A percentile compares a stretch with the other conserved stretches of the same genome.
Evolutionary conservation across 495 filamentous ascomycete genomes (phyloP).

Genomic region (Melanomma pulvis-pyrius): DNA sequence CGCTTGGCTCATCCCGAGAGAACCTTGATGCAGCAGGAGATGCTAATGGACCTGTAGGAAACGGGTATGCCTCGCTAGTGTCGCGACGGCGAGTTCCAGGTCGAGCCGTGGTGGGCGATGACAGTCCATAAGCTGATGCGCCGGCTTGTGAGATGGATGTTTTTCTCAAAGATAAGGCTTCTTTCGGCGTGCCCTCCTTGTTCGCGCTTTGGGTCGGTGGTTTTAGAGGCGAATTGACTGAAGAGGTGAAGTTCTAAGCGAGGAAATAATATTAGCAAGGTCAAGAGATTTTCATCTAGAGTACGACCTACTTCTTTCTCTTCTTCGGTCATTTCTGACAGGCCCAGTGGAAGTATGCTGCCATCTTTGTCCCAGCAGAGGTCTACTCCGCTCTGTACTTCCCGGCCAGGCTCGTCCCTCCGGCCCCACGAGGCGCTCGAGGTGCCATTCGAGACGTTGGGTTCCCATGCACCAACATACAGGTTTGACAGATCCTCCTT

Average conservation of each 20-base stretch:
- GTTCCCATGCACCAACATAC: constrained; percentile 76
- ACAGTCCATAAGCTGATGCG: constrained; percentile 51
- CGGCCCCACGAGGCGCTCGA: constrained; percentile 75
- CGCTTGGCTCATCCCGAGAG: constrained; percentile 61
- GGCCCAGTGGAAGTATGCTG: constrained; percentile 67
- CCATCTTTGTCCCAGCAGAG: constrained; percentile 89
- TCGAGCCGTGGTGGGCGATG: constrained; percentile 68
- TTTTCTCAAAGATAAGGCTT: constrained; percentile 66
- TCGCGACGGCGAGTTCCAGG: constrained; percentile 79
- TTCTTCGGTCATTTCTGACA: constrained; percentile 76
- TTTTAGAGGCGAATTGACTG: constrained; percentile 92
- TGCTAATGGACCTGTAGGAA: constrained; percentile 57
- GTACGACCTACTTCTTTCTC: constrained; percentile 74
- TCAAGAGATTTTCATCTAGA: background rate
- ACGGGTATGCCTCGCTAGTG: constrained; percentile 70
- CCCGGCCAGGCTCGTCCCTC: constrained; percentile 63
- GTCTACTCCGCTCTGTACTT: constrained; percentile 67
- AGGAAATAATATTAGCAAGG: constrained; percentile 6
- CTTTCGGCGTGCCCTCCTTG: constrained; percentile 67
- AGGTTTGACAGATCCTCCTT: constrained; percentile 69
- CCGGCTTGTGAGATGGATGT: constrained; percentile 68
- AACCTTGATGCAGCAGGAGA: constrained; percentile 57
- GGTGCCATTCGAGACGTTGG: constrained; percentile 63
- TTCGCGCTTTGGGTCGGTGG: constrained; percentile 69
- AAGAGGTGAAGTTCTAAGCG: constrained; percentile 69